A percentile compares a stretch with the other conserved stretches of the same genome.
Evolutionary conservation across 139 green algal species (phyloP).

Genomic region (Tetraselmis striata): DNA sequence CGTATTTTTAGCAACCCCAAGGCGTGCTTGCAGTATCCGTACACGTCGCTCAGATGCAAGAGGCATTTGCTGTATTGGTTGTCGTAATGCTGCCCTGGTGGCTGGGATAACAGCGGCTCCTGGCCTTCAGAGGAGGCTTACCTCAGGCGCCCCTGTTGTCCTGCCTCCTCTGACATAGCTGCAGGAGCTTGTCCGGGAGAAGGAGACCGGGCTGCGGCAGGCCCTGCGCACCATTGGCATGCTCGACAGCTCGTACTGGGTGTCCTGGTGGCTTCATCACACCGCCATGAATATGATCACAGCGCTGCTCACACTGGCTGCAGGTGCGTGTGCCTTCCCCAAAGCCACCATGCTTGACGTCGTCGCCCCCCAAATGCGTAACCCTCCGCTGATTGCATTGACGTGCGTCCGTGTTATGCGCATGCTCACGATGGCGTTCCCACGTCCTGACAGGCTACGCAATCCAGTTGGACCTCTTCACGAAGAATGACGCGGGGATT

Average conservation of each 20-base stretch:
- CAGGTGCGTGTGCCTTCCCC: too few relatives aligned
- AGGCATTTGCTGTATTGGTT: too few relatives aligned
- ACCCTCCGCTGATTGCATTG: too few relatives aligned
- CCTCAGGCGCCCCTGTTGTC: not conserved
- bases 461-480: conserved; percentile 85
- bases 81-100: not conserved
- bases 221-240: conserved; percentile 86
- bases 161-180: conserved; percentile 30
- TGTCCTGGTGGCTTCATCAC: conserved; percentile 62
- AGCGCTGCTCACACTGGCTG: too few relatives aligned
- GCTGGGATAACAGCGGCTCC: not conserved
- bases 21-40: too few relatives aligned
- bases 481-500: conserved; percentile 66
- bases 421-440: too few relatives aligned
- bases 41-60: too few relatives aligned
- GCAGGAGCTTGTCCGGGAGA: conserved; percentile 58
- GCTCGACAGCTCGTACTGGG: conserved; percentile 79
- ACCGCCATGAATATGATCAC: conserved; percentile 33
- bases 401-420: too few relatives aligned
- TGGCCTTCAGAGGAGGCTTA: not conserved
- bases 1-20: too few relatives aligned
- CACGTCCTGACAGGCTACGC: too few relatives aligned
- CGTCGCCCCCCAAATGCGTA: too few relatives aligned
- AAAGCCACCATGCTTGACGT: too few relatives aligned
- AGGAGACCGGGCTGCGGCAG: conserved; percentile 60